phyloP scores from a whole-genome alignment of 148 eudicot genomes.

The Chenopodium formosanum region DNA sequence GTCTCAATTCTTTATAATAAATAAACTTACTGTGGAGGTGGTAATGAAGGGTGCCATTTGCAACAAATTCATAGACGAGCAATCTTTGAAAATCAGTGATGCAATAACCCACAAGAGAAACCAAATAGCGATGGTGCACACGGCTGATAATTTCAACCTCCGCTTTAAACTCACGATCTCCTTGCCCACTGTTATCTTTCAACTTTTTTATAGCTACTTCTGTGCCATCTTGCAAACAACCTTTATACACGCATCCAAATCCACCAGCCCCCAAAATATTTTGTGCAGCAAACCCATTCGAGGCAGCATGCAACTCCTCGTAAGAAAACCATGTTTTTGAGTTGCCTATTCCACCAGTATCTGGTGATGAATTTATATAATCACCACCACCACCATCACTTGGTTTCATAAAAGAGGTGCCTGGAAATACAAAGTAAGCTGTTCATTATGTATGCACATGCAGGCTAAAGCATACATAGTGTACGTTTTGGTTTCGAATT shows the following conservation, averaged over 20 bases:
- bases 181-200: slow-evolving; percentile 88
- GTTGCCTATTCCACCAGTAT: slow-evolving; percentile 51
- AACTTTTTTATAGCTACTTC: slow-evolving; percentile 94
- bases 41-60: slow-evolving; percentile 78
- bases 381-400: slow-evolving; percentile 40
- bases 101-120: slow-evolving; percentile 94
- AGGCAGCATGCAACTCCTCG: slow-evolving; percentile 67
- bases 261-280: slow-evolving; percentile 89
- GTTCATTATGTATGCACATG: neutral
- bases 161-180: slow-evolving; percentile 92
- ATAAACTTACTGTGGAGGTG: slow-evolving; percentile 79
- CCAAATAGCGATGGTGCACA: slow-evolving; percentile 93
- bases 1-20: neutral
- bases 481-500: neutral
- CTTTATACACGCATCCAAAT: slow-evolving; percentile 93
- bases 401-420: slow-evolving; percentile 38
- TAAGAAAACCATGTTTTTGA: slow-evolving; percentile 74
- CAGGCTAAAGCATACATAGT: too few species aligned
- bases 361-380: slow-evolving; percentile 45
- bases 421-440: slow-evolving; percentile 15
- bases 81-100: slow-evolving; percentile 69
- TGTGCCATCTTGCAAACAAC: slow-evolving; percentile 67
- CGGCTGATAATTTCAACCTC: slow-evolving; percentile 97
- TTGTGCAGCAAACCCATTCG: slow-evolving; percentile 66
- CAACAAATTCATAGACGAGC: slow-evolving; percentile 88